phyloP scores from a whole-genome alignment of 257 asterid genomes.

The Lantana camara region DNA sequence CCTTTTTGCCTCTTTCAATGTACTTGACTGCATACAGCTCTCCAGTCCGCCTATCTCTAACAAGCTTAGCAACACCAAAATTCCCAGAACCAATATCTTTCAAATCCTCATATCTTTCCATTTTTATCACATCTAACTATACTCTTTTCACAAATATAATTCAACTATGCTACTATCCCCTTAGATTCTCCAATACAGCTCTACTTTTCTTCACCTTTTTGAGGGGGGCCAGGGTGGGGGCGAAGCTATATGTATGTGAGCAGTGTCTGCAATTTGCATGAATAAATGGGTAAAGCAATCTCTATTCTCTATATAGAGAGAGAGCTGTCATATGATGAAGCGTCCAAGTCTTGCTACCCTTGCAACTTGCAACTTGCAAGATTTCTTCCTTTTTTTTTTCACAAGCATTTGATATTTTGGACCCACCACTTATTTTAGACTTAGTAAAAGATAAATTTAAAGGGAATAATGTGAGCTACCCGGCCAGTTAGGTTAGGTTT shows the following conservation, averaged over 20 bases:
- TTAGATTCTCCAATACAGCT: too few species aligned
- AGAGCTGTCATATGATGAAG: constrained; percentile 5
- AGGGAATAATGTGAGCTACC: too few species aligned
- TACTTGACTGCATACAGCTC: constrained; percentile 47
- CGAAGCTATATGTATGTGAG: too few species aligned
- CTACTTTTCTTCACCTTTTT: too few species aligned
- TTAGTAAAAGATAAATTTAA: too few species aligned
- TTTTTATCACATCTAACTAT: constrained; percentile 6
- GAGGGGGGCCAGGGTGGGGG: too few species aligned
- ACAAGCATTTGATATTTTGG: too few species aligned
- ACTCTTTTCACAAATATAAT: background rate
- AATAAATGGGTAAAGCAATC: background rate
- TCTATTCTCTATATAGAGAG: background rate
- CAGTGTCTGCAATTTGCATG: background rate
- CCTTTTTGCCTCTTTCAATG: constrained; percentile 59
- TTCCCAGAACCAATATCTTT: constrained; percentile 72
- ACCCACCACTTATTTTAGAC: too few species aligned
- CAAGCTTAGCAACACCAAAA: constrained; percentile 83
- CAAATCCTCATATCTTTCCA: constrained; percentile 65
- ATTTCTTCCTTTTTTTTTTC: too few species aligned
- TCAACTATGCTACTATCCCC: too few species aligned
- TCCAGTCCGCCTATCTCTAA: constrained; percentile 40
- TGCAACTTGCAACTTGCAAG: constrained; percentile 28
- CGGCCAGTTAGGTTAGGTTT: too few species aligned
- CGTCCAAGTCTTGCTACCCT: constrained; percentile 32